Conservation (phyloP, 495 filamentous ascomycete species). For the Aspergillus nidulans region DNA sequence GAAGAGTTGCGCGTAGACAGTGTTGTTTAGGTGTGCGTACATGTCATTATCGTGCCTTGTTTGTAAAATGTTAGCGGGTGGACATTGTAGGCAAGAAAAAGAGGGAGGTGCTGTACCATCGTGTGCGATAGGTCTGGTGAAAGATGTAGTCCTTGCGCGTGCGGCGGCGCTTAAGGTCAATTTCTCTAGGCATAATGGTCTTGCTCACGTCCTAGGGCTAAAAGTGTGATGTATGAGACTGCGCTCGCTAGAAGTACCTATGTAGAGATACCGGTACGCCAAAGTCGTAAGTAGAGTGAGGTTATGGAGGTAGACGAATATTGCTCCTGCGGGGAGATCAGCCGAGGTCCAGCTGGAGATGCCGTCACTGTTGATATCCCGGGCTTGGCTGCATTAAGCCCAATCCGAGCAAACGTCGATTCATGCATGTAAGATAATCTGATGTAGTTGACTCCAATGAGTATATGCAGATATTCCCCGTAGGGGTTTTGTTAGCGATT, state of each 20-base stretch:
- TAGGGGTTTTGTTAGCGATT: neutral
- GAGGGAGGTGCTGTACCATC: constrained; percentile 59
- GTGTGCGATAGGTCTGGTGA: constrained; percentile 75
- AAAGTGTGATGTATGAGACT: neutral
- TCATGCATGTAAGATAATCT: neutral
- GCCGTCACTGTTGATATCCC: neutral
- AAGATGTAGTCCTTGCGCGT: constrained; percentile 70
- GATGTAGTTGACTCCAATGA: neutral
- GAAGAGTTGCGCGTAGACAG: constrained; percentile 73
- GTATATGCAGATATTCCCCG: too few species aligned
- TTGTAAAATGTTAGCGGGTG: neutral
- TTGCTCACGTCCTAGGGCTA: neutral
- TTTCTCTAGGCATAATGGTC: constrained; percentile 29
- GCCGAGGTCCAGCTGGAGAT: constrained; percentile 10
- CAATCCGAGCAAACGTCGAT: neutral
- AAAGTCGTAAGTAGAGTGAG: too few species aligned
- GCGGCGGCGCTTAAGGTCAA: constrained; percentile 56
- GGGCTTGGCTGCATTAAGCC: neutral
- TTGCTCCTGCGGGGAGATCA: neutral
- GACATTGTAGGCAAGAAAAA: neutral
- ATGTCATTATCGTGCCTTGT: constrained; percentile 92
- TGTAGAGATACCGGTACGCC: too few species aligned
- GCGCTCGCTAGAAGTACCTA: too few species aligned
- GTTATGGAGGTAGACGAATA: neutral
- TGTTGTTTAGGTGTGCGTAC: constrained; percentile 87